phyloP scores from a whole-genome alignment of 257 asterid species.

The Craterostigma plantagineum region DNA sequence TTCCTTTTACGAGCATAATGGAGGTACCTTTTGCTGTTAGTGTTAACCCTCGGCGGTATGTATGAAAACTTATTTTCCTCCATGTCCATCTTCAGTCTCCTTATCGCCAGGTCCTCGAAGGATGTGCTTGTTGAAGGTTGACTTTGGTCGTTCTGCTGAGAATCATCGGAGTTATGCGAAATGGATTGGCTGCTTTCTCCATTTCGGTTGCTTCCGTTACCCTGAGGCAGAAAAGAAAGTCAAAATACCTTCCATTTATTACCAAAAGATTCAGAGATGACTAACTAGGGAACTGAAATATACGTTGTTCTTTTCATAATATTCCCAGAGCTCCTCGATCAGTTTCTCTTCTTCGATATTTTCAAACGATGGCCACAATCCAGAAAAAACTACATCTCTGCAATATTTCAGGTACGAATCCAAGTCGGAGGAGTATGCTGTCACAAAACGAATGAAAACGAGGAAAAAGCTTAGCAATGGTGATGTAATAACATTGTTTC shows the following conservation, averaged over 20 bases:
- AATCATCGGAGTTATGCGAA: too few relatives aligned
- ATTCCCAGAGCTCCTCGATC: conserved; percentile 34
- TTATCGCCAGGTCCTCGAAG: conserved; percentile 19
- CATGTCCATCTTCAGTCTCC: conserved; percentile 45
- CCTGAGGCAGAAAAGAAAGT: too few relatives aligned
- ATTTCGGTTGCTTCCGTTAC: too few relatives aligned
- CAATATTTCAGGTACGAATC: conserved; percentile 46
- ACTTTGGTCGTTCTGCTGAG: too few relatives aligned
- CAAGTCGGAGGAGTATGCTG: conserved; percentile 43
- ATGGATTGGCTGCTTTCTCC: too few relatives aligned
- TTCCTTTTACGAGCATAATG: conserved; percentile 35
- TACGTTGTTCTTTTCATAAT: conserved; percentile 45
- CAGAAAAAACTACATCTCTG: conserved; percentile 58
- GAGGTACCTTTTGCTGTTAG: conserved; percentile 23
- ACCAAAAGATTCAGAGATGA: too few relatives aligned
- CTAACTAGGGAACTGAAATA: background rate
- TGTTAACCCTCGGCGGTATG: conserved; percentile 31
- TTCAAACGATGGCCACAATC: conserved; percentile 25
- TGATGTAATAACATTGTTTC: conserved; percentile 3
- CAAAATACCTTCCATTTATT: too few relatives aligned
- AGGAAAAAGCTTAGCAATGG: conserved; percentile 1
- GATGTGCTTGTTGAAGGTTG: too few relatives aligned
- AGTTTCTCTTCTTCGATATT: conserved; percentile 32
- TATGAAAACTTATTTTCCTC: conserved; percentile 45
- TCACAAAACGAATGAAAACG: conserved; percentile 12